Base-by-base conservation (phyloP, 768 basidiomycete genomes). In the Boletellus emodensis region DNA sequence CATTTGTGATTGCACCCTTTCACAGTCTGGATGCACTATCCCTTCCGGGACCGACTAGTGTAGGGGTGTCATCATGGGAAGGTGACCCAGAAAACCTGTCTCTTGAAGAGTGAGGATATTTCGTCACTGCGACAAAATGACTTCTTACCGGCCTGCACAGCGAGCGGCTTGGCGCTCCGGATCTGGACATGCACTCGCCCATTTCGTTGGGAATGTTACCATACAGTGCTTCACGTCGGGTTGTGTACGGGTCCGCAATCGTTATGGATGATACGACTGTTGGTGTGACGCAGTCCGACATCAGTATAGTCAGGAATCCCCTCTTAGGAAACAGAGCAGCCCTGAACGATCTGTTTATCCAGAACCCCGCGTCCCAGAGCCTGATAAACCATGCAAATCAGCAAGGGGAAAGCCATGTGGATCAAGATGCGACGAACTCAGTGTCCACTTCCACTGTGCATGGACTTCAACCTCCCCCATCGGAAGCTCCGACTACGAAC, bases 141-240 rank as follows among this genome's bases (percentile, higher is more conserved):
- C 5, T 35, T 43, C 40, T 62, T 3, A 61, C 2, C 0, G 0
- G 6, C 10, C 3, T 9, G 20, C 24, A 3, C 13, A 60, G 57
- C 37, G 40, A 43, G 3, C 12, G 15, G n/a, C 32, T 13, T 10
- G 9, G 35, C 17, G 3, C 4, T 15, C 37, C 40, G 13, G 14
- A 17, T 4, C 14, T 42, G 11, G 43, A 55, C n/a, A 18, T 26
- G 22, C 48, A 37, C 26, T 35, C 30, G 60, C 59, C 2, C 40
- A 53, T 52, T 26, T 36, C 10, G 1, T 15, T 22, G 18, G 7
- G 9, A 3, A 35, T 45, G 36, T 1, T 9, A 11, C 15, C 1
- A 9, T 9, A 3, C 38, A 26, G 22, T 20, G 4, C 22, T 15
- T 36, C 34, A 46, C 14, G 5, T 9, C 2, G 18, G 12, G 12